Evolutionary conservation across 352 stramenopile genomes (phyloP).

Genomic region (Phytophthora citrophthora): DNA sequence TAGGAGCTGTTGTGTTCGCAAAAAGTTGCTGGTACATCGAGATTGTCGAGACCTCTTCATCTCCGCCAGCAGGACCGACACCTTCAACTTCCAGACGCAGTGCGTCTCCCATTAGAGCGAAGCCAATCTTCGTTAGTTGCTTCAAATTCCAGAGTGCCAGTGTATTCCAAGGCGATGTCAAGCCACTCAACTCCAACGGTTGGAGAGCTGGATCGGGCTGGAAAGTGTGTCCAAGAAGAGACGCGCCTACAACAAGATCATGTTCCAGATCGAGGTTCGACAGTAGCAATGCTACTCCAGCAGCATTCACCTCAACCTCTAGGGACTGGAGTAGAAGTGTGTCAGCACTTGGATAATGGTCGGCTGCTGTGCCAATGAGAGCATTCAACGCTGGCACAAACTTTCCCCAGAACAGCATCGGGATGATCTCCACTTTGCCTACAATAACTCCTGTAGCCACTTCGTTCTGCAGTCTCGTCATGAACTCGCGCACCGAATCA

Average conservation of each 20-base stretch:
- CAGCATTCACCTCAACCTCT: conserved; percentile 72
- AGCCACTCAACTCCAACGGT: conserved; percentile 70
- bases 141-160: conserved; percentile 94
- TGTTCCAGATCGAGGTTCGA: conserved; percentile 61
- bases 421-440: conserved; percentile 66
- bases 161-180: conserved; percentile 95
- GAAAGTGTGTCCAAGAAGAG: conserved; percentile 80
- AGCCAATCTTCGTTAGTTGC: conserved; percentile 90
- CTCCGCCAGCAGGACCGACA: conserved; percentile 54
- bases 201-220: conserved; percentile 34
- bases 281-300: conserved; percentile 63
- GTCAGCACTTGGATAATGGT: conserved; percentile 44
- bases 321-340: conserved; percentile 90
- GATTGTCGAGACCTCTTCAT: conserved; percentile 95
- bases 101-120: conserved; percentile 88
- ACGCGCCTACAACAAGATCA: conserved; percentile 90
- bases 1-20: conserved; percentile 23
- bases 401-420: conserved; percentile 92
- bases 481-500: conserved; percentile 41
- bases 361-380: conserved; percentile 71
- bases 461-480: conserved; percentile 36
- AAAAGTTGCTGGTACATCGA: conserved; percentile 89
- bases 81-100: conserved; percentile 45
- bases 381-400: conserved; percentile 95
- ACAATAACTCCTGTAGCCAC: conserved; percentile 9